These are phyloP conservation scores for Colletotrichum echinochloae DNA, from an alignment of 2,329 filamentous ascomycete genomes.

Conservation along the genomic window DNA sequence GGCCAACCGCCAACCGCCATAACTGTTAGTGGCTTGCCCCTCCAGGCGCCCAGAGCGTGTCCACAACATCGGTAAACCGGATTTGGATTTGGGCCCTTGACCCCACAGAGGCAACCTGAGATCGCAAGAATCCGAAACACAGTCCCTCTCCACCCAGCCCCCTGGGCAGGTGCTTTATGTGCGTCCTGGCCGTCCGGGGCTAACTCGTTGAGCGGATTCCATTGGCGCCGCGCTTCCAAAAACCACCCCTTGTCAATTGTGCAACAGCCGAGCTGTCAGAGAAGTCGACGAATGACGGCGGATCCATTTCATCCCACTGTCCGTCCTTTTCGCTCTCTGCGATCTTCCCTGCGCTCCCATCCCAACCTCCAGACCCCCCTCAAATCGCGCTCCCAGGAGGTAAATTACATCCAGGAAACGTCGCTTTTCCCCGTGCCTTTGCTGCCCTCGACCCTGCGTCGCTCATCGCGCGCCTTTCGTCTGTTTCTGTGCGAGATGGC, in stretches of 20 bases:
- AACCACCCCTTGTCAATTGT: slow-evolving; percentile 20
- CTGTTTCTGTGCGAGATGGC: not conserved
- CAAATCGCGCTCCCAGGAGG: not conserved
- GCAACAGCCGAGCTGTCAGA: slow-evolving; percentile 37
- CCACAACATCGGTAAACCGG: not conserved
- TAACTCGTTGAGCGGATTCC: not conserved
- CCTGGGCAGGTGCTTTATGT: not conserved
- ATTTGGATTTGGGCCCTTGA: slow-evolving; percentile 4
- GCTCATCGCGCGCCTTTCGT: not conserved
- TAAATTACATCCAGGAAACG: not conserved
- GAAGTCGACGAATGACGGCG: slow-evolving; percentile 28
- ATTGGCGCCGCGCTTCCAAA: slow-evolving; percentile 5
- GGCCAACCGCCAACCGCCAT: slow-evolving; percentile 1
- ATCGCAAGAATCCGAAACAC: slow-evolving; percentile 30
- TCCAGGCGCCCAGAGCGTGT: not conserved
- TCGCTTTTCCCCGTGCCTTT: not conserved
- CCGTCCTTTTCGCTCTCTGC: not conserved
- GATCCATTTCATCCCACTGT: slow-evolving; percentile 16
- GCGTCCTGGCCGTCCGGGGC: slow-evolving; percentile 3
- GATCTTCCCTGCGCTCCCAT: not conserved
- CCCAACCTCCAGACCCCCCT: too few relatives aligned
- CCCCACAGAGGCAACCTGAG: not conserved
- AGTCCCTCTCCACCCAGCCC: slow-evolving; percentile 17
- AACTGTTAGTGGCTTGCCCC: not conserved
- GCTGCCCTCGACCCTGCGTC: not conserved